These are phyloP conservation scores for Epipyxis sp. DNA, from an alignment of 108 stramenopile genomes.

Conservation along the genomic window DNA sequence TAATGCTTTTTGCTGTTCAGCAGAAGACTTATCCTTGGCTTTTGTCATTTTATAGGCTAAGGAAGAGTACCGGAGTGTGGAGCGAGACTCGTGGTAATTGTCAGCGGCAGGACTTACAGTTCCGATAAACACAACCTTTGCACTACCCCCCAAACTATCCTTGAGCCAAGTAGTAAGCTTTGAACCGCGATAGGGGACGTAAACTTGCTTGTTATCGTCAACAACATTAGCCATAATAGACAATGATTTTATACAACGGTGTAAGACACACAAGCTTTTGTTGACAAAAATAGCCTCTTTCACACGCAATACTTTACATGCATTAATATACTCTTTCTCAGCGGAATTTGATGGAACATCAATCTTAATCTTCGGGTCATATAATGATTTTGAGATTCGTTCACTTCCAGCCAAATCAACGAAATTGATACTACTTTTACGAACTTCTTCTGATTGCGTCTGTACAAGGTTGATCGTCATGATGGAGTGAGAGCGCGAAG, in stretches of 20 bases:
- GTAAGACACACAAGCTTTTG: background rate
- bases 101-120: too few relatives aligned
- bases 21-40: too few relatives aligned
- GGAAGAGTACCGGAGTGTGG: too few relatives aligned
- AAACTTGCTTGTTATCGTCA: background rate
- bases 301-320: too few relatives aligned
- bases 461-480: constrained; percentile 91
- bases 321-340: constrained; percentile 54
- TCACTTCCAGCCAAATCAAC: constrained; percentile 53
- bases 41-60: too few relatives aligned
- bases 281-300: background rate
- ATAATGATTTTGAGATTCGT: constrained; percentile 35
- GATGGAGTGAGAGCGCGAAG: constrained; percentile 92
- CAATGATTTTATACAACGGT: background rate
- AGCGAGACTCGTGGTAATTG: too few relatives aligned
- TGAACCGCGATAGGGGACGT: constrained; percentile 46
- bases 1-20: too few relatives aligned
- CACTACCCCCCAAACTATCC: constrained; percentile 46
- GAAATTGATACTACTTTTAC: constrained; percentile 34
- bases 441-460: background rate
- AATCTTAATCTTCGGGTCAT: too few relatives aligned
- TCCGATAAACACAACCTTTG: too few relatives aligned
- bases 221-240: background rate
- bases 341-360: too few relatives aligned
- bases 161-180: constrained; percentile 50